Evolutionary conservation across 2,329 filamentous ascomycete species (phyloP).

Genomic region (Alternaria incomplexa): DNA sequence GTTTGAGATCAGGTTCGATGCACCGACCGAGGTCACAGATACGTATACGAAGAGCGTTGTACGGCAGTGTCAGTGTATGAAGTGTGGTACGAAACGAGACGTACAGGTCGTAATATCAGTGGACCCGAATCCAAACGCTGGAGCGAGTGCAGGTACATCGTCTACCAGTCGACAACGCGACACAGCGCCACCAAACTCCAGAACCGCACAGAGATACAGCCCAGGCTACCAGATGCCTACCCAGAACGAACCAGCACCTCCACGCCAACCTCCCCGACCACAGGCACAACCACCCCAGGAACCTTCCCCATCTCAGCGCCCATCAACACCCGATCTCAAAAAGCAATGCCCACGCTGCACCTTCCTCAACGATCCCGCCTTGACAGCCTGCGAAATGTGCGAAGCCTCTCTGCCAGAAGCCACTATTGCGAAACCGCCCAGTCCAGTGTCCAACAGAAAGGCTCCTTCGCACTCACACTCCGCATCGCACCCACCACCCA

Average conservation of each 20-base stretch:
- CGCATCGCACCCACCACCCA: constrained; percentile 32
- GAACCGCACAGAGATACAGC: constrained; percentile 29
- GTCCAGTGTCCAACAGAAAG: constrained; percentile 22
- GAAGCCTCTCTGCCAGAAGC: constrained; percentile 32
- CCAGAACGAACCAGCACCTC: constrained; percentile 22
- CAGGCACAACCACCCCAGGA: constrained; percentile 15
- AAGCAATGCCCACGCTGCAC: constrained; percentile 46
- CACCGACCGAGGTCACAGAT: constrained; percentile 34
- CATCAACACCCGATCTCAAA: constrained; percentile 35
- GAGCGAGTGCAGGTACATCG: constrained; percentile 5
- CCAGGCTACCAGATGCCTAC: constrained; percentile 36
- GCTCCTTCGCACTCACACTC: constrained; percentile 35
- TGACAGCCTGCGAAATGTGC: constrained; percentile 44
- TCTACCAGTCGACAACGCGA: constrained; percentile 19
- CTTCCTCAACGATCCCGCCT: constrained; percentile 42
- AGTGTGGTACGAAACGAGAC: constrained; percentile 44
- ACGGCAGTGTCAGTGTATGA: constrained; percentile 43
- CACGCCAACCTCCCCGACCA: constrained; percentile 22
- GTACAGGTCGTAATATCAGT: constrained; percentile 43
- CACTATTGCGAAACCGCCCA: constrained; percentile 30
- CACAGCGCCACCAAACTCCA: constrained; percentile 20
- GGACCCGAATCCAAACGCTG: constrained; percentile 34
- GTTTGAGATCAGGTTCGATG: constrained; percentile 45
- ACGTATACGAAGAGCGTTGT: constrained; percentile 42
- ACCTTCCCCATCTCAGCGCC: constrained; percentile 3